phyloP scores from a whole-genome alignment of 2,329 filamentous ascomycete genomes.

The Leptographium wingfieldii region DNA sequence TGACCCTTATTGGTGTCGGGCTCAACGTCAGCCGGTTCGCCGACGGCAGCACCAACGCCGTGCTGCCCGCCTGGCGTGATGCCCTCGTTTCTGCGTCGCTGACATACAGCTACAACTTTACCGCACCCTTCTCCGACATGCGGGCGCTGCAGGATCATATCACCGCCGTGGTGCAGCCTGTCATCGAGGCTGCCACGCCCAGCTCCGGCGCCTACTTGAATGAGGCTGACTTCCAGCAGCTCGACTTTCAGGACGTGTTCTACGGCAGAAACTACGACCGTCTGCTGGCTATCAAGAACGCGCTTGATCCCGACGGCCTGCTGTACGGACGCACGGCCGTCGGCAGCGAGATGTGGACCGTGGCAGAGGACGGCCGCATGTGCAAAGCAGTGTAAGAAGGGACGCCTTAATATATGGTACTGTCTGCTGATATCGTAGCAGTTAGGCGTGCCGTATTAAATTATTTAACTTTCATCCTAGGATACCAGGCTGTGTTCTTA shows the following conservation, averaged over 20 bases:
- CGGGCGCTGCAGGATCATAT: neutral
- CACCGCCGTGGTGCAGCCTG: slow-evolving; percentile 19
- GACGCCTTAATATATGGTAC: no score
- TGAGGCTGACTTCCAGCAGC: slow-evolving; percentile 19
- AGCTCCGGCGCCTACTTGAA: slow-evolving; percentile 31
- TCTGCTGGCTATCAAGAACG: slow-evolving; percentile 10
- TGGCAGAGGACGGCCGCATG: neutral
- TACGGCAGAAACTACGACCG: slow-evolving; percentile 12
- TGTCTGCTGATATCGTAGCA: no score
- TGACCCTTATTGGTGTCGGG: slow-evolving; percentile 5
- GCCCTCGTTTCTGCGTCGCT: slow-evolving; percentile 1
- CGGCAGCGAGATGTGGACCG: slow-evolving; percentile 8
- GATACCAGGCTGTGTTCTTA: no score
- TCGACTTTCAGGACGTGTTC: slow-evolving; percentile 11
- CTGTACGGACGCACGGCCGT: slow-evolving; percentile 9
- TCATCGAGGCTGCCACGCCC: slow-evolving; percentile 18
- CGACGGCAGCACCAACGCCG: slow-evolving; percentile 2
- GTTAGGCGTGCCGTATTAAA: no score
- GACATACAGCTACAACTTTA: neutral
- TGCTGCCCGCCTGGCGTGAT: slow-evolving; percentile 10
- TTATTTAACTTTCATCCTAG: no score
- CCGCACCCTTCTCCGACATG: neutral
- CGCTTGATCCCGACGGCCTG: slow-evolving; percentile 9
- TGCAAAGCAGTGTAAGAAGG: neutral
- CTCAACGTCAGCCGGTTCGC: neutral